Evolutionary conservation across 768 basidiomycete species (phyloP).

Genomic region (Kondoa malvinella): DNA sequence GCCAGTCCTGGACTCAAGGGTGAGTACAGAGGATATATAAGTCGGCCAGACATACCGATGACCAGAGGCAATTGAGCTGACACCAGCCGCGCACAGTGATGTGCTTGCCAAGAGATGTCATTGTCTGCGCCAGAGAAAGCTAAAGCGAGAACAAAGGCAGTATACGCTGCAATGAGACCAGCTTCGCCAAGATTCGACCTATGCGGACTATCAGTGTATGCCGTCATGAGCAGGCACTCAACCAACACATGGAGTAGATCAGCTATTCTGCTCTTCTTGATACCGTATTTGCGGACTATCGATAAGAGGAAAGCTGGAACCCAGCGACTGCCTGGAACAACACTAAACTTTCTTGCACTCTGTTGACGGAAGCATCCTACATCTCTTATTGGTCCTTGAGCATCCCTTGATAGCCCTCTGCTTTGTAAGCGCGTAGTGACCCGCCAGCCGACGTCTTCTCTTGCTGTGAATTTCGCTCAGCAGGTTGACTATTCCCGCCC

Average conservation of each 20-base stretch:
- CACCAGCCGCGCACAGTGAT: neutral
- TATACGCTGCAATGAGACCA: neutral
- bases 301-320: neutral
- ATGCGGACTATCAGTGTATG: too few relatives aligned
- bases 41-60: neutral
- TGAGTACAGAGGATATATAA: neutral
- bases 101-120: conserved; percentile 5
- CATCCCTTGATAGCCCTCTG: neutral
- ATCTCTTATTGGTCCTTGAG: neutral
- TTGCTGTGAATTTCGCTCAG: neutral
- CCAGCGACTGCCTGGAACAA: too few relatives aligned
- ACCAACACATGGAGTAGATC: neutral
- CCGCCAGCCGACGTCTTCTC: neutral
- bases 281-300: neutral
- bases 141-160: neutral
- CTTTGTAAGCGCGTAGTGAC: neutral
- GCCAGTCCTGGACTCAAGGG: neutral
- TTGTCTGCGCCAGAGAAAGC: neutral
- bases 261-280: neutral
- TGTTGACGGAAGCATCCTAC: too few relatives aligned
- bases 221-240: too few relatives aligned
- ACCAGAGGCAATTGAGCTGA: neutral
- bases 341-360: too few relatives aligned
- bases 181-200: neutral
- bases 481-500: neutral